Percentiles rank a stretch among this genome's conserved stretches.
These are phyloP conservation scores for Knoxia roxburghii DNA, from an alignment of 257 asterid species.

Conservation along the genomic window DNA sequence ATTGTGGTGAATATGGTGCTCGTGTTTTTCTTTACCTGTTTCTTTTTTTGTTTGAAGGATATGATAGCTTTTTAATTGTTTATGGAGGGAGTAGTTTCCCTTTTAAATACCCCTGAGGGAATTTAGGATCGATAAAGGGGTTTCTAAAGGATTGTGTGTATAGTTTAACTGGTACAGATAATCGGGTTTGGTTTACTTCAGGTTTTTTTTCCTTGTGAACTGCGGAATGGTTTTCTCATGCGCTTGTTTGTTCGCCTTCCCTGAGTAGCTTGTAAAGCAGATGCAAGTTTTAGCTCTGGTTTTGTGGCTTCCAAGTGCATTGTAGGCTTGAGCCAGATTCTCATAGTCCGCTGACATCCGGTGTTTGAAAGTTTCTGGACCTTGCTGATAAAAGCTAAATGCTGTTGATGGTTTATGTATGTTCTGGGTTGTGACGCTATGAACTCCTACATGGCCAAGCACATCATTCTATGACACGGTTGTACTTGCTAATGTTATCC, in stretches of 20 bases:
- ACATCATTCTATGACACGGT: not conserved
- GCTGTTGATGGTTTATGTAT: not conserved
- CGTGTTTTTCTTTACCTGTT: too few species aligned
- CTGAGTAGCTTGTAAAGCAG: not conserved
- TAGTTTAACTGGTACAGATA: not conserved
- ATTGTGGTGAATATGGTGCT: too few species aligned
- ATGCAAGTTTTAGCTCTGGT: not conserved
- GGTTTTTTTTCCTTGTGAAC: not conserved
- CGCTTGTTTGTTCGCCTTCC: not conserved
- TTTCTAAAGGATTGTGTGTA: too few species aligned
- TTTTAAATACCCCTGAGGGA: not conserved
- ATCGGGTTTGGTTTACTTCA: not conserved
- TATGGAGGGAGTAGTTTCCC: too few species aligned
- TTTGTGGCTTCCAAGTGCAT: not conserved
- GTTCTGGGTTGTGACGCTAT: not conserved
- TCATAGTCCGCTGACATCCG: not conserved
- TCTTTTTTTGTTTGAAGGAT: too few species aligned
- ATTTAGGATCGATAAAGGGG: not conserved
- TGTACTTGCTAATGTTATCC: not conserved
- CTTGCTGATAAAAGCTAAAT: not conserved
- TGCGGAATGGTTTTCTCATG: not conserved
- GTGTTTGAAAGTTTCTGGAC: not conserved
- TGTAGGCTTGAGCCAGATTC: not conserved
- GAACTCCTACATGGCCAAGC: not conserved
- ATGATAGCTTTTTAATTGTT: not conserved